phyloP scores from a whole-genome alignment of 768 basidiomycete species.

The Inosperma sp. region DNA sequence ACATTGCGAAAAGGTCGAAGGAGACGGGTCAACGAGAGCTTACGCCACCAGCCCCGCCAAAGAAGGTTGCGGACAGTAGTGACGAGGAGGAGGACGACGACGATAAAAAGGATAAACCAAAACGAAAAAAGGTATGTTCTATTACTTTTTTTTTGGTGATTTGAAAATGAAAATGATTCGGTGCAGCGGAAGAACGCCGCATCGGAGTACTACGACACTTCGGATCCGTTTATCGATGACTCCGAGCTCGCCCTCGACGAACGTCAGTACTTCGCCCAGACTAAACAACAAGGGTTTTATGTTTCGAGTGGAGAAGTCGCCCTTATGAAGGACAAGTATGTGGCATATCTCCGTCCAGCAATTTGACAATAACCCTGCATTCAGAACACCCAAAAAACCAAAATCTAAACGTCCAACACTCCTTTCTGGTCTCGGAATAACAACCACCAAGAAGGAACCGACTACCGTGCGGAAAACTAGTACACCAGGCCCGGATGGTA shows the following conservation, averaged over 20 bases:
- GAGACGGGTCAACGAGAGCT: conserved; percentile 60
- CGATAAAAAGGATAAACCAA: conserved; percentile 22
- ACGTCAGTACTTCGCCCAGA: conserved; percentile 85
- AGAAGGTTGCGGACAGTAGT: conserved; percentile 42
- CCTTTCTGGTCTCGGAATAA: conserved; percentile 21
- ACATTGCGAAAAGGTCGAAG: conserved; percentile 54
- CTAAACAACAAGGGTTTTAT: conserved; percentile 90
- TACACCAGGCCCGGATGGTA: conserved; percentile 32
- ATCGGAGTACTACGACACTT: conserved; percentile 83
- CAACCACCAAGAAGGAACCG: neutral
- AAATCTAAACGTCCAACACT: conserved; percentile 52
- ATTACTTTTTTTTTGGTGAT: neutral
- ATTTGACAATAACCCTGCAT: neutral
- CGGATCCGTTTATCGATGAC: conserved; percentile 97
- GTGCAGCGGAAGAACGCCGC: conserved; percentile 44
- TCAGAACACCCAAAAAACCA: conserved; percentile 65
- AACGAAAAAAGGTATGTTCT: conserved; percentile 15
- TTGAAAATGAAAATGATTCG: neutral
- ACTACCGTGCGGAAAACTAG: neutral
- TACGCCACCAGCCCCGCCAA: conserved; percentile 47
- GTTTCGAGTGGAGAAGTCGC: conserved; percentile 88
- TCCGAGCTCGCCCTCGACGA: conserved; percentile 89
- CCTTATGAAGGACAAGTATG: conserved; percentile 69
- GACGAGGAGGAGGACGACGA: conserved; percentile 51
- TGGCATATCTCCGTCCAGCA: conserved; percentile 17